Base-by-base conservation (phyloP, 805 yeast genomes). In the Metschnikowia kunwiensis region DNA sequence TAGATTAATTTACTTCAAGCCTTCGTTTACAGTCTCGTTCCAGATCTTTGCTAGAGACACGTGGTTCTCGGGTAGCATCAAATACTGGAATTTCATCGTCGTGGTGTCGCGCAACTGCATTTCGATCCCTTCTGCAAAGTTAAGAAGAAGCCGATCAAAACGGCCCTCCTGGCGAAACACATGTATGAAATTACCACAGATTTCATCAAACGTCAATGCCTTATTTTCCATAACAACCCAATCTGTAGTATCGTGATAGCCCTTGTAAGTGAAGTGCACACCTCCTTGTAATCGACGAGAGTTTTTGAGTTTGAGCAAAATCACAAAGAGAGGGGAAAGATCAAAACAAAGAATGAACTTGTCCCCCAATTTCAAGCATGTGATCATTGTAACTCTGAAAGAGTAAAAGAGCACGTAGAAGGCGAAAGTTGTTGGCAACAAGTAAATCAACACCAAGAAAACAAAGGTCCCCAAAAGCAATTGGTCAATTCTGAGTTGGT, bases 351-450 rank as follows among this genome's bases (percentile, higher is more conserved):
- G 77, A 44, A 86, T 68, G 0, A 68, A 32, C 27, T 80, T 65
- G 46, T 86, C 93, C 15, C 82, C 57, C 1, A 65, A 33, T 13
- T 81, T 78, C 24, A 75, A 63, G 1, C 70, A 34, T 3, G 66
- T 37, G 27, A 86, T 61, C 4, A 77, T 68, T 0, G 69, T 44
- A 23, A 87, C 51, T 36, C 88, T 67, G 4, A 80, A 65, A 0
- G 71, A 42, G 5, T 86, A 82, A 58, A 88, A 91, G 15, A 81
- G 75, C 12, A 79, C 48, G 54, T 93, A 93, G 55, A 89, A 93
- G 10, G 93, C 93, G 47, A 81, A 56, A 2, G 87, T 82, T 0
- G 99, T 93, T 1, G 98, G 98, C 32, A 88, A 58, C 22, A 94
- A 64, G 48, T 88, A 85, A 0, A 83, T 61, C 34, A 86, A 63